Evolutionary conservation across 768 basidiomycete species (phyloP).

Genomic region (Agaricus sinodeliciosus): DNA sequence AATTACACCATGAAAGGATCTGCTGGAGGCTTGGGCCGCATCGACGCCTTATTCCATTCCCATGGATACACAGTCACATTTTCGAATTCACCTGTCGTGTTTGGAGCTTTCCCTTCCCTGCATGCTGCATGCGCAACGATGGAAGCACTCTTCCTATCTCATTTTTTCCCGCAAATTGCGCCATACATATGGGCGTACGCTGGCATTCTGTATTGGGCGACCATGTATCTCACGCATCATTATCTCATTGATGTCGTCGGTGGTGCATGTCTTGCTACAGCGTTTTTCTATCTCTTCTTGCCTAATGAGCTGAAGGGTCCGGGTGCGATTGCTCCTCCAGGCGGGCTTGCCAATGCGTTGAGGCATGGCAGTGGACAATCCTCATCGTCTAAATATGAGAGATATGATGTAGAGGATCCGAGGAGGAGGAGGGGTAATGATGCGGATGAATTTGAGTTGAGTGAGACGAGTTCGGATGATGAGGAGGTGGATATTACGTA

Average conservation of each 20-base stretch:
- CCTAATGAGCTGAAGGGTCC: conserved; percentile 69
- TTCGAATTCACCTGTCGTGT: conserved; percentile 84
- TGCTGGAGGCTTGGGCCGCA: conserved; percentile 86
- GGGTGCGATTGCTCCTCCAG: conserved; percentile 43
- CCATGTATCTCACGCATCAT: conserved; percentile 98
- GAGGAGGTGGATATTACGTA: conserved; percentile 66
- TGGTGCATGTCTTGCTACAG: conserved; percentile 85
- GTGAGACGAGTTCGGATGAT: conserved; percentile 54
- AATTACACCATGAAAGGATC: conserved; percentile 90
- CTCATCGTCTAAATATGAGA: conserved; percentile 53
- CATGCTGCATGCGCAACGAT: conserved; percentile 90
- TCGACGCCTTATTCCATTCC: conserved; percentile 80
- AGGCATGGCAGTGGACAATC: neutral
- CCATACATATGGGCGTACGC: conserved; percentile 78
- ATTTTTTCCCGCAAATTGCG: conserved; percentile 82
- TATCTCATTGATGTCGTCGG: conserved; percentile 98
- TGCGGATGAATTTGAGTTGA: conserved; percentile 48
- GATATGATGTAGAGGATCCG: conserved; percentile 71
- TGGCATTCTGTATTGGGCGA: conserved; percentile 89
- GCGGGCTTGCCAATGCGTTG: conserved; percentile 5
- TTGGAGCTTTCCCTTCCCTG: conserved; percentile 94
- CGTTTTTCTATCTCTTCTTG: conserved; percentile 83
- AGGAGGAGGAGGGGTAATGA: conserved; percentile 28
- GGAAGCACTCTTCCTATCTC: conserved; percentile 87
- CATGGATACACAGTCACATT: conserved; percentile 76